Evolutionary conservation across 2,329 filamentous ascomycete genomes (phyloP).

Genomic region (Polytolypa hystricis): DNA sequence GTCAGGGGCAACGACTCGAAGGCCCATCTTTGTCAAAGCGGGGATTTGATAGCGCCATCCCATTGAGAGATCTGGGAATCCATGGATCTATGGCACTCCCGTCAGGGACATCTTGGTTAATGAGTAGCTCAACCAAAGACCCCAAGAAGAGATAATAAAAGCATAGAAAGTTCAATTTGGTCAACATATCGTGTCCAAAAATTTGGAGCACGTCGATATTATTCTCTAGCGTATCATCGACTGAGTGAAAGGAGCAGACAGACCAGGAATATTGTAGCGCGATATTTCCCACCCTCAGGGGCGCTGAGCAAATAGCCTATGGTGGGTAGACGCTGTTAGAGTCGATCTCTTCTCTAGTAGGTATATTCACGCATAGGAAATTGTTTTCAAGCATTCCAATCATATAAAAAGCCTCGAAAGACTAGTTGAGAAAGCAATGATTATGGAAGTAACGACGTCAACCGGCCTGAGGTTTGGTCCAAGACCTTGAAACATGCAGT

Average conservation of each 20-base stretch:
- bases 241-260: not conserved
- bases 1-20: constrained; percentile 74
- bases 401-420: not conserved
- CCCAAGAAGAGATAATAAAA: not conserved
- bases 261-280: constrained; percentile 39
- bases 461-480: too few relatives aligned
- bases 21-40: constrained; percentile 55
- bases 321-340: constrained; percentile 42
- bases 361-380: not conserved
- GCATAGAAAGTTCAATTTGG: not conserved
- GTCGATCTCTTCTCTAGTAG: not conserved
- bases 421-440: not conserved
- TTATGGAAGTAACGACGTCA: too few relatives aligned
- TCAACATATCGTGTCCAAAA: not conserved
- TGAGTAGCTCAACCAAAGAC: not conserved
- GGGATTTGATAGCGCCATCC: constrained; percentile 90
- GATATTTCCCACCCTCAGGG: constrained; percentile 32
- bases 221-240: not conserved
- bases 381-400: not conserved
- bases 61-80: constrained; percentile 71
- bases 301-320: constrained; percentile 45
- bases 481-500: not conserved
- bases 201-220: not conserved
- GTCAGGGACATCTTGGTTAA: not conserved
- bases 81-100: constrained; percentile 47